These are phyloP conservation scores for Ephemerocybe angulata DNA, from an alignment of 768 basidiomycete genomes.

Conservation along the genomic window DNA sequence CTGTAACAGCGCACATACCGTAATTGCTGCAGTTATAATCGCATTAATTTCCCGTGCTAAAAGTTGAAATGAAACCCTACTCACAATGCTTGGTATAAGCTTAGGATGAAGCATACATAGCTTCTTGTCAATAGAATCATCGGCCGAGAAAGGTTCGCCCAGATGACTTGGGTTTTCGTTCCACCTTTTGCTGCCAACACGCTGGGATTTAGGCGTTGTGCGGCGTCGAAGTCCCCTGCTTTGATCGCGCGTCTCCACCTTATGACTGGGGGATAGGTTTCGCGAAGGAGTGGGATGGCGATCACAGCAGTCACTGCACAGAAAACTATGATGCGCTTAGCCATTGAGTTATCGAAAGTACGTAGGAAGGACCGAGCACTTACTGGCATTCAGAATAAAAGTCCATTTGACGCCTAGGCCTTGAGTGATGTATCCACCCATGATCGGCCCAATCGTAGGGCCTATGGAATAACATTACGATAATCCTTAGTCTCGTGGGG, in stretches of 20 bases:
- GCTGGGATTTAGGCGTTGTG: constrained; percentile 25
- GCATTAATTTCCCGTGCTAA: not conserved
- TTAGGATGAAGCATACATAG: constrained; percentile 68
- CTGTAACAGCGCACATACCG: constrained; percentile 28
- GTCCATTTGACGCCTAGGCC: constrained; percentile 58
- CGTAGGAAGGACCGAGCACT: no score
- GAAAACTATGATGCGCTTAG: constrained; percentile 24
- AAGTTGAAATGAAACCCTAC: no score
- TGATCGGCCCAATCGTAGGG: constrained; percentile 59
- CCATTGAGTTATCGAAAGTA: not conserved
- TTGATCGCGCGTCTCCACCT: constrained; percentile 41
- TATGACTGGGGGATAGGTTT: constrained; percentile 75
- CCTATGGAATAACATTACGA: constrained; percentile 22
- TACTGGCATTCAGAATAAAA: constrained; percentile 48
- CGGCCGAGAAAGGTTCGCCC: constrained; percentile 60
- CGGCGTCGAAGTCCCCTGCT: constrained; percentile 44
- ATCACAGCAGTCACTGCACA: constrained; percentile 40
- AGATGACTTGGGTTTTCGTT: constrained; percentile 43
- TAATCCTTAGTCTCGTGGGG: no score
- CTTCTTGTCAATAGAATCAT: constrained; percentile 54
- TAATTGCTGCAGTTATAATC: constrained; percentile 39
- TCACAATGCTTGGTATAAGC: constrained; percentile 69
- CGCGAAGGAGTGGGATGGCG: constrained; percentile 58
- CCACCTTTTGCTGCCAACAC: constrained; percentile 23
- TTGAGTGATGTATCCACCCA: constrained; percentile 63